These are phyloP conservation scores for Syzygium aromaticum DNA, from an alignment of 345 rosid species.

Conservation along the genomic window DNA sequence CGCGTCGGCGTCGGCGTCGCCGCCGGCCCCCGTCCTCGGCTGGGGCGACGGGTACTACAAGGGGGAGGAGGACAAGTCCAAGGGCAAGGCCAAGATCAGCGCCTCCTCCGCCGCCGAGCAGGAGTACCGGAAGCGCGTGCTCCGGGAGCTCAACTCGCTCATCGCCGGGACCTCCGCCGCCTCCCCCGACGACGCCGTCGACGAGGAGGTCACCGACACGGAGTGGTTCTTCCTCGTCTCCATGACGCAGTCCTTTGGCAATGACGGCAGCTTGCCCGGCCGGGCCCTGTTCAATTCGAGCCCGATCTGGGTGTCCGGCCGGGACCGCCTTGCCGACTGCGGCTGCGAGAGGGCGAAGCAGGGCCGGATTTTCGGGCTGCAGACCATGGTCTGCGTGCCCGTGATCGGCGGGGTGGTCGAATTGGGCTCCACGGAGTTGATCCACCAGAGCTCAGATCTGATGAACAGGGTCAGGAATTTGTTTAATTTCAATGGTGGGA, in stretches of 20 bases:
- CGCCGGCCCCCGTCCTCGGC: slow-evolving; percentile 28
- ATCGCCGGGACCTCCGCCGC: slow-evolving; percentile 48
- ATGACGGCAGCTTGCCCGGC: slow-evolving; percentile 68
- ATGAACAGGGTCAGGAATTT: slow-evolving; percentile 53
- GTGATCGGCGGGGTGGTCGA: slow-evolving; percentile 77
- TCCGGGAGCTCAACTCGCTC: slow-evolving; percentile 74
- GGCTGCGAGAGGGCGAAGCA: slow-evolving; percentile 67
- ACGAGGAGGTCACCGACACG: slow-evolving; percentile 88
- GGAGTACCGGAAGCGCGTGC: slow-evolving; percentile 69
- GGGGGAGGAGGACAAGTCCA: slow-evolving; percentile 67
- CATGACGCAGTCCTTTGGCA: slow-evolving; percentile 75
- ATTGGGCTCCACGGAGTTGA: slow-evolving; percentile 72
- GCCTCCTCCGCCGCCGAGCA: slow-evolving; percentile 49
- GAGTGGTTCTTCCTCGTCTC: slow-evolving; percentile 97
- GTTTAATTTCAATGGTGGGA: slow-evolving; percentile 47
- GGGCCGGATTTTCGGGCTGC: slow-evolving; percentile 65
- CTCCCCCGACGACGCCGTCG: slow-evolving; percentile 47
- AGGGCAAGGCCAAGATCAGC: slow-evolving; percentile 20
- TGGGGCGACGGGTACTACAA: slow-evolving; percentile 98
- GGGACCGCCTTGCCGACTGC: slow-evolving; percentile 48
- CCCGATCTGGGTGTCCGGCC: slow-evolving; percentile 65
- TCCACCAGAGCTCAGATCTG: slow-evolving; percentile 65
- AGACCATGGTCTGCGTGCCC: slow-evolving; percentile 81
- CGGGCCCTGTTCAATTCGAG: slow-evolving; percentile 45
- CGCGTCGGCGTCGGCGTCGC: neutral